phyloP scores from a whole-genome alignment of 768 basidiomycete species.

The Daedaleopsis nitida region DNA sequence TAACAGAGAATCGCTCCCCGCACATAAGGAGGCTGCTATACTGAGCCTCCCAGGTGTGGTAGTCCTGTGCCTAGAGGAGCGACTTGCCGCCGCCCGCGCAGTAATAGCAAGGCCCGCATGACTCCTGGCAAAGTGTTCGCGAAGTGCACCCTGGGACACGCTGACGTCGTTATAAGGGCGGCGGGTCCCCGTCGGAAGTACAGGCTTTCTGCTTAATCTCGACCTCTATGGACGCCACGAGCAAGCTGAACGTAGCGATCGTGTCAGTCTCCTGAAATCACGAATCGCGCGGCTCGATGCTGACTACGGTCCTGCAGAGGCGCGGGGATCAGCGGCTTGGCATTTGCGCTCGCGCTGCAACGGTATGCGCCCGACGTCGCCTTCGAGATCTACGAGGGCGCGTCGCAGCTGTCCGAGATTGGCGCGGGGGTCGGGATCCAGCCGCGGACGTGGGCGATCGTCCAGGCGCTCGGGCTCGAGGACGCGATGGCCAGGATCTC shows the following conservation, averaged over 20 bases:
- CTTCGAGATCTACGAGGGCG: constrained; percentile 30
- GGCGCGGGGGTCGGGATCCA: constrained; percentile 31
- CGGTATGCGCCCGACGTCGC: constrained; percentile 18
- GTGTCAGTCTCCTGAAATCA: not conserved
- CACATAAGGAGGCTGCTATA: too few relatives aligned
- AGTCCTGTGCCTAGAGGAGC: too few relatives aligned
- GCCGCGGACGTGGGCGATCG: constrained; percentile 24
- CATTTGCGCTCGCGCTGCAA: constrained; percentile 25
- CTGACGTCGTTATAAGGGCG: not conserved
- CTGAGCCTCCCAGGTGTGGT: too few relatives aligned
- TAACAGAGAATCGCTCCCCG: too few relatives aligned
- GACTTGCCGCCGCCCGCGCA: too few relatives aligned
- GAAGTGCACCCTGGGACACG: too few relatives aligned
- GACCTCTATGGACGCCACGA: not conserved
- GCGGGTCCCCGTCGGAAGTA: not conserved
- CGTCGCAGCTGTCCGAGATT: constrained; percentile 20
- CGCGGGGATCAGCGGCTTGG: constrained; percentile 30
- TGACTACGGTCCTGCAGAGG: constrained; percentile 25
- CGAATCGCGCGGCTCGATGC: too few relatives aligned
- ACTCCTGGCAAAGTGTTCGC: too few relatives aligned
- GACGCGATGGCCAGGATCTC: constrained; percentile 22
- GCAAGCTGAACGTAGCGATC: constrained; percentile 1
- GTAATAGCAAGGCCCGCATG: too few relatives aligned
- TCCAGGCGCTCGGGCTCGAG: constrained; percentile 23
- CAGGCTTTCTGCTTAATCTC: not conserved